Evolutionary conservation across 768 basidiomycete genomes (phyloP), one percentile per base, ranked within the genome.

Genomic region (Leccinum rimulosum): DNA sequence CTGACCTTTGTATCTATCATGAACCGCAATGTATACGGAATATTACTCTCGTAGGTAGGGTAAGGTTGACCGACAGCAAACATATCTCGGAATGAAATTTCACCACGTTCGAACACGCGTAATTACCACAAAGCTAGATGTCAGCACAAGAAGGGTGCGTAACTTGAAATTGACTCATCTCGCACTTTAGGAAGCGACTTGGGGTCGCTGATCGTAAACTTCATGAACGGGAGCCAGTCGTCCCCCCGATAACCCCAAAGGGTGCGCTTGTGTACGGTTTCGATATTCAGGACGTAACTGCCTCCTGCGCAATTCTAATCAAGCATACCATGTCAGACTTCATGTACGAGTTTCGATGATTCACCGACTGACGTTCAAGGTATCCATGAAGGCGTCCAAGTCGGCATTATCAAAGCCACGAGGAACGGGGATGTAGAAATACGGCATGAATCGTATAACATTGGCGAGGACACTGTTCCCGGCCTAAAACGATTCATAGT

Each of bases 1-100:
- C 64, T 22, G 22, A 93, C 95, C 80, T 94, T 88, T 6, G 92
- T 89, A 69, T 99, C 97, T 61, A 99, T 96, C 97, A 99, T 99
- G 73, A 98, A 98, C 8, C 97, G 85, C 53, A 99, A 77, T 4
- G 83, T 86, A 68, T 93, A 99, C 0, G 84, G 85, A 56, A 99
- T 91, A 69, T 98, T 98, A 67, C 95, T 97, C 73, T 99, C 97
- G 62, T 81, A 99, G 0, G 96, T 98, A 30, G 85, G 58, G 15
- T 86, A 76, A 28, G 79, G 73, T 30, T 77, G 76, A 12, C 74
- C 76, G 10, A 69, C 68, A n/a, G 73, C 65, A 57, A 84, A 89
- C 28, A 89, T 73, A 59, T 79, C 84, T 59, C 84, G 77, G 68
- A 83, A 94, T 25, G 77, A 75, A 65, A 87, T 82, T 74, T 91